Evolutionary conservation across 805 yeast genomes (phyloP), one percentile per base, ranked within the genome.

Genomic region (Martiniozyma abietophila): DNA sequence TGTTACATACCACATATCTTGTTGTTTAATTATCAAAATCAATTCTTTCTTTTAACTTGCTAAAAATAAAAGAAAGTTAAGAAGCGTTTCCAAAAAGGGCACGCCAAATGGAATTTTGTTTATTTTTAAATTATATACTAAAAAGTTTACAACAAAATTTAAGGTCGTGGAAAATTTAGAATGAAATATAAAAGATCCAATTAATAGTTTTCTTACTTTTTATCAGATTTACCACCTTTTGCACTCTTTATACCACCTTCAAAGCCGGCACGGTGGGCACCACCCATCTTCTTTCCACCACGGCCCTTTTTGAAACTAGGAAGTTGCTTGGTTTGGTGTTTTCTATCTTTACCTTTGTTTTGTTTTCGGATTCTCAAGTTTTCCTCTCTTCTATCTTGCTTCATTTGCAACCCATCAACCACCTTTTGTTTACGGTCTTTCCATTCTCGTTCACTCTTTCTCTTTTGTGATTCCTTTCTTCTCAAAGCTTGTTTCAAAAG

Each of bases 391-490:
- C 92, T 80, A 63, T 85, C 83, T 43, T 72, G 76, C 49, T 80
- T 80, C 12, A 79, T 82, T 31, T 76, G 69, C 34, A 81, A 77
- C 25, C 79, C 76, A 46, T 78, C 82, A 39, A 74, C 73, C 10
- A 92, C 95, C 24, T 69, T 69, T 47, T 78, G 81, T 54, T 82
- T 79, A 45, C 99, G 74, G 33, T 89, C 96, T 44, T 64, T 71
- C 99, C 99, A 92, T 58, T 89, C 95, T 33, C 74, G 64, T 49
- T 85, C 95, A 38, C 94, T 80, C 64, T 78, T 83, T 51, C 82
- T 71, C 65, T 92, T 92, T 51, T 71, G 69, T 41, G 81, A 75
- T 48, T 84, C 89, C 53, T 85, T 83, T 48, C 81, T 71, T 62
- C 81, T 86, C 41, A 89, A 58, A 2, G 96, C 83, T 56, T 84